A percentile compares a stretch with the other conserved stretches of the same genome.
phyloP scores from a whole-genome alignment of 768 basidiomycete species.

The Mycena indigotica region DNA sequence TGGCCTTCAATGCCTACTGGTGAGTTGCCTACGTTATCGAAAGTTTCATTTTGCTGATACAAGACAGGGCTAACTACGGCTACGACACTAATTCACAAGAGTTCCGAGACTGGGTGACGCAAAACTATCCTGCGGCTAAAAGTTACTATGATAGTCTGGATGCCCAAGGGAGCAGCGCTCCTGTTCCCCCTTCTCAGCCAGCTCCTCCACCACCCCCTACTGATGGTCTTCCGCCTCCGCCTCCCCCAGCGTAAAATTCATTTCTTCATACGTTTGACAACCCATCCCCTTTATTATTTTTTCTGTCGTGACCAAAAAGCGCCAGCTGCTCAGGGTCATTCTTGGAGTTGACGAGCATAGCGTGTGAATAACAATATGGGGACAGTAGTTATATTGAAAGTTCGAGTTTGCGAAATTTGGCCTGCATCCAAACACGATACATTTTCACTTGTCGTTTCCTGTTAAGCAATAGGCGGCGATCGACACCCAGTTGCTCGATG shows the following conservation, averaged over 20 bases:
- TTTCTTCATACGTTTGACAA: not conserved
- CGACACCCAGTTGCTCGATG: conserved; percentile 86
- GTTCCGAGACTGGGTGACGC: conserved; percentile 81
- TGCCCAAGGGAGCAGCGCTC: not conserved
- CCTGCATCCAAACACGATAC: conserved; percentile 97
- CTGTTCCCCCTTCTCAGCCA: conserved; percentile 3
- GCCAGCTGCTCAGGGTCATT: too few relatives aligned
- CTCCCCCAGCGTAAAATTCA: not conserved
- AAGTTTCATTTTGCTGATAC: not conserved
- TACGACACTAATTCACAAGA: conserved; percentile 83
- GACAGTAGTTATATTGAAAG: too few relatives aligned
- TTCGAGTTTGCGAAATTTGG: conserved; percentile 75
- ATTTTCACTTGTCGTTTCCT: conserved; percentile 94
- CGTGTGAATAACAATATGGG: too few relatives aligned
- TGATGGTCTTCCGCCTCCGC: not conserved
- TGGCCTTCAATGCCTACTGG: conserved; percentile 66
- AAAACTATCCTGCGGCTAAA: conserved; percentile 71
- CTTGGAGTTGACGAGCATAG: too few relatives aligned
- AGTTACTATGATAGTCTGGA: conserved; percentile 66
- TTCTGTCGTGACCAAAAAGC: too few relatives aligned
- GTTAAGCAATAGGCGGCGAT: conserved; percentile 89
- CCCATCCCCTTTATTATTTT: conserved; percentile 9
- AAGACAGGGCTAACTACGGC: conserved; percentile 74
- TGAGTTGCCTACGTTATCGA: conserved; percentile 31
- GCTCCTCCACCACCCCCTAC: conserved; percentile 19